Evolutionary conservation across 345 rosid species (phyloP).

Genomic region (Angophora floribunda): DNA sequence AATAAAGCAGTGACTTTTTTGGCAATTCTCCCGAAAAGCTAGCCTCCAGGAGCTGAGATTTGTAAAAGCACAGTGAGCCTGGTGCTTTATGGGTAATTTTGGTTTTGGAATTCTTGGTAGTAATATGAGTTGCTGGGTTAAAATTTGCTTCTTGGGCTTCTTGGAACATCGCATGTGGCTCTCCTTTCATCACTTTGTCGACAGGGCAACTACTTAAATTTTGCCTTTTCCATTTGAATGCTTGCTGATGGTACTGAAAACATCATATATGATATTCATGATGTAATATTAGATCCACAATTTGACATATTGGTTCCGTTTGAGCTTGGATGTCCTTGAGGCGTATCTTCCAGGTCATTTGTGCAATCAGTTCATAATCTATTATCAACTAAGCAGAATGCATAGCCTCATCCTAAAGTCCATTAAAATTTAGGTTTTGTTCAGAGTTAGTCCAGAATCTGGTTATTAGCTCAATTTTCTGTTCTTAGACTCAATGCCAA

Average conservation of each 20-base stretch:
- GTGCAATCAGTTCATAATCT: neutral
- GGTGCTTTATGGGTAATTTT: neutral
- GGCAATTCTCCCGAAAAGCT: no score
- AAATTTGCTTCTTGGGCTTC: neutral
- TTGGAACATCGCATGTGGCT: neutral
- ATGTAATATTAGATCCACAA: neutral
- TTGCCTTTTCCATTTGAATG: neutral
- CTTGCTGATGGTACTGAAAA: neutral
- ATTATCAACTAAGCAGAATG: neutral
- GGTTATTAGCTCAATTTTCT: neutral
- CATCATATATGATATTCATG: neutral
- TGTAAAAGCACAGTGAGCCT: neutral
- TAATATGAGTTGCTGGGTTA: conserved; percentile 6
- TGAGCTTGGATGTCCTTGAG: neutral
- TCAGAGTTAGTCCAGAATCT: neutral
- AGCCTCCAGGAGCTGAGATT: conserved; percentile 32
- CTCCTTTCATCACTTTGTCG: conserved; percentile 6
- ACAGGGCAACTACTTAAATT: conserved; percentile 12
- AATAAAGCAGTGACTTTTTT: no score
- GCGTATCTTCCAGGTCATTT: neutral
- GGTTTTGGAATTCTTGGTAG: neutral
- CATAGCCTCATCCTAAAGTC: neutral
- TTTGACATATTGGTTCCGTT: neutral
- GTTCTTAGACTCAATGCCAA: neutral
- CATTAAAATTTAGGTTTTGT: neutral